Evolutionary conservation across 2,329 filamentous ascomycete genomes (phyloP), one percentile per base, ranked within the genome.

Genomic region (Colletotrichum lindemuthianum): DNA sequence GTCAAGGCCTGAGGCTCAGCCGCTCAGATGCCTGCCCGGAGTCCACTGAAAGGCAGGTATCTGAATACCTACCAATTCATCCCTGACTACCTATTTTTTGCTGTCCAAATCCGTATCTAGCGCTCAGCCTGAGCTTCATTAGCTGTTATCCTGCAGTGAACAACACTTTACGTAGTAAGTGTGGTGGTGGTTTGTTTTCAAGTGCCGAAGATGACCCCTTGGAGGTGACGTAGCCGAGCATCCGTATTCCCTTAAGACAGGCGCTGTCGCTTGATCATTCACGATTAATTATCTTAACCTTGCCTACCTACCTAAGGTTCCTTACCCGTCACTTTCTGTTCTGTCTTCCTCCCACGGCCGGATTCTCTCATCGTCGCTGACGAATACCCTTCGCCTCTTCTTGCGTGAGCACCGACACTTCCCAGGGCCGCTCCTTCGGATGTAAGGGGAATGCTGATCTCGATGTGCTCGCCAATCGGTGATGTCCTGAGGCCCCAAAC

Each of bases 351-450:
- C 37, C 24, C 24, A 24, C 24, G 24, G 24, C 24, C 5, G 24
- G 24, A 4, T 61, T 57, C 64, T 63, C 59, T 66, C 59, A 66
- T 68, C 54, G 51, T 49, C 63, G 59, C 48, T 59, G 44, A 60
- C 58, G 57, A 67, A 63, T 61, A 60, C 54, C 58, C 63, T 66
- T 66, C 54, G 58, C 50, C 48, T 67, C 58, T 53, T 64, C 58
- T 59, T 66, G 61, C 66, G 54, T 67, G 47, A 65, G 65, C 65
- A 52, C 58, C 58, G 61, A 67, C 57, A 56, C 61, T 65, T 67
- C 57, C 49, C 43, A 49, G 59, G 60, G 55, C 65, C 60, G 41
- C 45, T 45, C 61, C 56, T 56, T 49, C 24, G 43, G 43, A 24
- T 24, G 24, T 24, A 24, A 24, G 24, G 24, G 5, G 24, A 24